Percentiles rank a stretch among this genome's conserved stretches.
Conservation (phyloP, 108 stramenopile genomes). For the Nannochloropsis gaditana region DNA sequence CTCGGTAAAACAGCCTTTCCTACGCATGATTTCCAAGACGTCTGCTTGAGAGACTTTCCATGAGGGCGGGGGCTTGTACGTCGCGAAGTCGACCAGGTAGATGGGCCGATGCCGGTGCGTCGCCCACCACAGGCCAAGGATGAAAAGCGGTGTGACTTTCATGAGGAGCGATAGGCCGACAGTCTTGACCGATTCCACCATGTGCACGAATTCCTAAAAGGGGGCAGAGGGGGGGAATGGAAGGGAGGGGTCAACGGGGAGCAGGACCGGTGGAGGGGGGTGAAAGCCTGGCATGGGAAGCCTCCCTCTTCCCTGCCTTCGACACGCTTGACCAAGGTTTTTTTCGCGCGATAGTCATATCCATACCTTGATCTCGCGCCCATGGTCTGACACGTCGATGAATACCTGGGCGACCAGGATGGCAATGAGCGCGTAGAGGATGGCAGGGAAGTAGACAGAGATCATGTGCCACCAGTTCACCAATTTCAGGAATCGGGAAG, state of each 20-base stretch:
- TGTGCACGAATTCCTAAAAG: not conserved
- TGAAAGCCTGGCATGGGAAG: too few relatives aligned
- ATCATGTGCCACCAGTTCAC: slow-evolving; percentile 27
- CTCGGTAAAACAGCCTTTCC: slow-evolving; percentile 81
- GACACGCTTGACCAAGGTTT: not conserved
- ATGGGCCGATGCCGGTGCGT: slow-evolving; percentile 53
- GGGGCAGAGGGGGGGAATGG: not conserved
- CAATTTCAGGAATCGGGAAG: slow-evolving; percentile 27
- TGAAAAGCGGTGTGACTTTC: not conserved
- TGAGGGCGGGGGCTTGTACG: slow-evolving; percentile 82
- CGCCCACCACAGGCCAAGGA: slow-evolving; percentile 32
- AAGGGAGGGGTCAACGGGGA: not conserved
- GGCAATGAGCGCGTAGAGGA: not conserved
- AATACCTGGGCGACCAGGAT: slow-evolving; percentile 23
- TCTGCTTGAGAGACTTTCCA: slow-evolving; percentile 84
- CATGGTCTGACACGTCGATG: not conserved
- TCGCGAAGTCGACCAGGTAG: slow-evolving; percentile 82
- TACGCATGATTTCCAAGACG: slow-evolving; percentile 78
- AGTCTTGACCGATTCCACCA: not conserved
- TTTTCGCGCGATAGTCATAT: not conserved
- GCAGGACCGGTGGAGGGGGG: not conserved
- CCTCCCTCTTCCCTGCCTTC: too few relatives aligned
- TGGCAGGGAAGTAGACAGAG: slow-evolving; percentile 4
- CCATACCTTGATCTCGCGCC: slow-evolving; percentile 12
- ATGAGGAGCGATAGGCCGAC: slow-evolving; percentile 3